Evolutionary conservation across 176 grass and related monocot species (phyloP), one percentile per base, ranked within the genome.

Genomic region (Oryza longistaminata): DNA sequence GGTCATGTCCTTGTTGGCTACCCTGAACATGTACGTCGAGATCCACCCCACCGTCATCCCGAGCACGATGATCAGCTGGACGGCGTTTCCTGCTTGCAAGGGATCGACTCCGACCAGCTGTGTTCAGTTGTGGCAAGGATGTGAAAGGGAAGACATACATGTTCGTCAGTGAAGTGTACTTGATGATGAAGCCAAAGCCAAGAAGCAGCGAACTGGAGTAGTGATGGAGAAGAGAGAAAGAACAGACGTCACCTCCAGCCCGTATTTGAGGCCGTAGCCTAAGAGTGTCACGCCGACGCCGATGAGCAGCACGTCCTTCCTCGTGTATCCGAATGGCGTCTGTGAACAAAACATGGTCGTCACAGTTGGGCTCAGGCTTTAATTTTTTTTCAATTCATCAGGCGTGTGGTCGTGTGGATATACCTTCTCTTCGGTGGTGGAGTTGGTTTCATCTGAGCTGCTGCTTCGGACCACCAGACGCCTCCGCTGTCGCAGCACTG

Each of bases 1-100:
- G 82, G 96, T 95, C 93, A 98, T 98, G 74, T 94, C 96, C 75
- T 98, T 98, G 92, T 92, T 98, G 77, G 96, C 90, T 31, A 98
- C 96, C 76, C 96, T 82, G 82, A 95, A 93, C 88, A 98, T 95
- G 89, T 98, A 98, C 37, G 87, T 92, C 21, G 96, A 93, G 76
- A 98, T 94, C 96, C 96, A 98, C 25, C 93, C 96, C 45, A 95
- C 82, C 68, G 93, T 98, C 82, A 98, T 80, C 83, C 93, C 96
- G 42, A 98, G 81, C 39, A 98, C 96, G 75, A 98, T 80, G 67
- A 98, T 67, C 68, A 98, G 88, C 74, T 98, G 96, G n/a, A 98
- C 96, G 17, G 82, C 93, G 88, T 95, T 98, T 27, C 96, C 96
- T 55, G 96, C 93, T 90, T 98, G 92, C 89, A 98, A 83, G 45